Evolutionary conservation across 164 flowering plant species (phyloP), one percentile per base, ranked within the genome.

Genomic region (grape (Vitis vinifera)): DNA sequence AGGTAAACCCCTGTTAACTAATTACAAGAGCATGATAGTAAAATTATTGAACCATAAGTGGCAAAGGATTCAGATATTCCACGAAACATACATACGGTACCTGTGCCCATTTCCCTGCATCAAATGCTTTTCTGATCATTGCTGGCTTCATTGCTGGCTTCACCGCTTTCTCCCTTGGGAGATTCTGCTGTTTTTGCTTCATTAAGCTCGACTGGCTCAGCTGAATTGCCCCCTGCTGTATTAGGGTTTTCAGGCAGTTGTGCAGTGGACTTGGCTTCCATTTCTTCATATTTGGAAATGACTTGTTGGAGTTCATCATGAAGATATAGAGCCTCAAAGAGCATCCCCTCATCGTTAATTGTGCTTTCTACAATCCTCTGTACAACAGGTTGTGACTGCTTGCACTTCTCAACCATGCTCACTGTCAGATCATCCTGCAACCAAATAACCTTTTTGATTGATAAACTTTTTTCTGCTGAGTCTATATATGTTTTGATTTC

Each of bases 321-420:
- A 49, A 94, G 88, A 82, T 81, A 83, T 50, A 94, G 80, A 50
- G 97, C 97, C 73, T 90, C 97, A 61, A 90, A 90, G 29, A 94
- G 92, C 78, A 89, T 72, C 8, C 57, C 79, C 62, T 94, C 94
- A 60, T 92, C 93, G 9, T 88, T 88, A 19, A 73, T 73, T 14
- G 93, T 85, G 73, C 77, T 83, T 71, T 94, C 87, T 65, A 90
- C 80, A 68, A 94, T 85, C 75, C 89, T 83, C 73, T 89, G 89
- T 63, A 91, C 66, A 49, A 67, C 77, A 37, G 90, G 86, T 68
- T 85, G 88, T 5, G 94, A 82, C 17, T 90, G 81, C 78, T 85
- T 88, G 87, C 96, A 91, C 70, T 90, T 90, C 64, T 87, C 88
- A 72, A 90, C 37, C 84, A 94, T 78, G 88, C 84, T 90, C 59